Percentiles rank a stretch among this genome's conserved stretches.
phyloP scores from a whole-genome alignment of 139 green algal genomes.

The Tetraselmis striata region DNA sequence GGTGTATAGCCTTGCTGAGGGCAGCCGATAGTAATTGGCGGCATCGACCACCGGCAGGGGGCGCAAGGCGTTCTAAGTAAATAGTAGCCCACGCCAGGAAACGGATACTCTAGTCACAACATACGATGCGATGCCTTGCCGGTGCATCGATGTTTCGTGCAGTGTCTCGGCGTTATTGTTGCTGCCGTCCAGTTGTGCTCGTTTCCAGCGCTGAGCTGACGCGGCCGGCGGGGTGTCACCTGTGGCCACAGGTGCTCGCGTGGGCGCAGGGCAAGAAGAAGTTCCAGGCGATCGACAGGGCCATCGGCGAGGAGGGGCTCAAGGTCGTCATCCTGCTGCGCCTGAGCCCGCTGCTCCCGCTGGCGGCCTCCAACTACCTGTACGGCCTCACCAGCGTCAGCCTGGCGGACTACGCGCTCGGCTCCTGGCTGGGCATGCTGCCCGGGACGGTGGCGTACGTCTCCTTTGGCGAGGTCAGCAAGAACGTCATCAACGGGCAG shows the following conservation, averaged over 20 bases:
- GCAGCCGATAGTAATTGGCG: no score
- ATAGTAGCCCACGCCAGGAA: no score
- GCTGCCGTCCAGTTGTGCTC: no score
- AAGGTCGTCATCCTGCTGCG: conserved; percentile 86
- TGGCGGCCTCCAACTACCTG: conserved; percentile 85
- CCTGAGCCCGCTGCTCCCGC: conserved; percentile 82
- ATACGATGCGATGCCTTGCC: no score
- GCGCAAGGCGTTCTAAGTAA: no score
- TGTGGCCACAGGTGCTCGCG: conserved; percentile 18
- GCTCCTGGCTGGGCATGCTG: conserved; percentile 85
- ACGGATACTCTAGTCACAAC: no score
- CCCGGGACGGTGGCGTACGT: conserved; percentile 89
- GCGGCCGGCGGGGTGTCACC: not conserved
- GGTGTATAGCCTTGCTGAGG: no score
- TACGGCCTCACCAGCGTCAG: conserved; percentile 88
- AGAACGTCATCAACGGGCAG: conserved; percentile 7
- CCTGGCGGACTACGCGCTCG: conserved; percentile 69
- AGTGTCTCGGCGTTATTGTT: no score
- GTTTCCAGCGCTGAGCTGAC: no score
- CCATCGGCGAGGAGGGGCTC: conserved; percentile 82
- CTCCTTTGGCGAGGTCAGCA: conserved; percentile 36
- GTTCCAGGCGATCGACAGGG: conserved; percentile 82
- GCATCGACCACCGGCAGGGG: no score
- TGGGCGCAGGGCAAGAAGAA: conserved; percentile 44
- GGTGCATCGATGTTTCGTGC: no score